These are phyloP conservation scores for Solanum peruvianum DNA, from an alignment of 257 asterid species.

Conservation along the genomic window DNA sequence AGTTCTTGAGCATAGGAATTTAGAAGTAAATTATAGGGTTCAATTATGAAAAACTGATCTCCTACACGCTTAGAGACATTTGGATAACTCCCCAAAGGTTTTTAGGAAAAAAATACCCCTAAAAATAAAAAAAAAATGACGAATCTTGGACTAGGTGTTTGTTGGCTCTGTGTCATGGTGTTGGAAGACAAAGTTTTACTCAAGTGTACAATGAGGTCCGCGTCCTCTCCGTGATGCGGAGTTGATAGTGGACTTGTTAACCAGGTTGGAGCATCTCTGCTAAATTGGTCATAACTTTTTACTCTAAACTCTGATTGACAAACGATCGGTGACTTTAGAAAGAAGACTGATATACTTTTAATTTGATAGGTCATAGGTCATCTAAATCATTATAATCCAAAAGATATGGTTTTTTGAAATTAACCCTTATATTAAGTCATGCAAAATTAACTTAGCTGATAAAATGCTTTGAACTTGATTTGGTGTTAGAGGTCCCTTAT, in stretches of 20 bases:
- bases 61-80: background rate
- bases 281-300: no score
- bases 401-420: background rate
- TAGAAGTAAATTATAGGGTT: background rate
- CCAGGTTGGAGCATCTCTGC: background rate
- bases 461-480: background rate
- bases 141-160: background rate
- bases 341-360: background rate
- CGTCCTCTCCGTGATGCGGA: background rate
- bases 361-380: background rate
- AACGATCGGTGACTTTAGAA: background rate
- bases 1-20: background rate
- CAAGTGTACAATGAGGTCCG: background rate
- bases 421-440: background rate
- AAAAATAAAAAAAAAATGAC: no score
- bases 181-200: background rate
- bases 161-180: background rate
- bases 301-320: background rate
- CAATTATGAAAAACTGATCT: no score
- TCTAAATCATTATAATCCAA: background rate
- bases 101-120: background rate
- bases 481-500: background rate
- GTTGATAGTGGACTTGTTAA: background rate
- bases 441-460: background rate
- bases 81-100: background rate